A percentile compares a stretch with the other conserved stretches of the same genome.
Conservation (phyloP, 306 rosid species). For the Purshia tridentata region DNA sequence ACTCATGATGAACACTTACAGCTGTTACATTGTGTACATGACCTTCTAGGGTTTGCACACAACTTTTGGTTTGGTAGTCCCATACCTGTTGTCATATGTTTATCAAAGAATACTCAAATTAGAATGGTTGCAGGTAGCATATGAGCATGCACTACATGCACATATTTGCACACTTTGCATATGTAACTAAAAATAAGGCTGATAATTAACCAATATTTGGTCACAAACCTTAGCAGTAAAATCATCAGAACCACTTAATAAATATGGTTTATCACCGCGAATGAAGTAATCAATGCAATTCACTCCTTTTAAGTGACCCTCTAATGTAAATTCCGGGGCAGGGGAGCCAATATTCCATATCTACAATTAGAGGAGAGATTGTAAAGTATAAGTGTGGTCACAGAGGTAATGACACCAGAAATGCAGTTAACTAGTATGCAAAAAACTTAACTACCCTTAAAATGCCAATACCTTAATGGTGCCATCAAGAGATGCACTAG, state of each 20-base stretch:
- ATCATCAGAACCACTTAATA: conserved; percentile 73
- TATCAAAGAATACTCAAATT: not conserved
- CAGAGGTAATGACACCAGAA: not conserved
- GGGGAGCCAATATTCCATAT: conserved; percentile 57
- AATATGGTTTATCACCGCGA: conserved; percentile 32
- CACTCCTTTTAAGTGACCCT: conserved; percentile 66
- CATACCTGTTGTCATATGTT: conserved; percentile 37
- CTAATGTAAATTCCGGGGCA: conserved; percentile 38
- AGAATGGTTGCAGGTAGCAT: not conserved
- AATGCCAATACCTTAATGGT: conserved; percentile 45
- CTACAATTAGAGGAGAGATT: conserved; percentile 20
- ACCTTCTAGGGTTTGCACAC: conserved; percentile 54
- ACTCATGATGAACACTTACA: conserved; percentile 47
- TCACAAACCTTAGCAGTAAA: conserved; percentile 49
- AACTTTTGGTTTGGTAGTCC: conserved; percentile 41
- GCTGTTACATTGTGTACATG: conserved; percentile 52
- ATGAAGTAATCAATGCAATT: conserved; percentile 50
- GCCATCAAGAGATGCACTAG: conserved; percentile 59
- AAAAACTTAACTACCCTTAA: not conserved
- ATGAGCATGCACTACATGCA: no score
- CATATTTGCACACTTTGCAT: not conserved
- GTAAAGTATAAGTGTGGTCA: not conserved
- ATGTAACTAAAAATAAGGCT: not conserved
- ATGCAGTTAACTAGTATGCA: not conserved
- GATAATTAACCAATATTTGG: not conserved